These are phyloP conservation scores for Inga leiocalycina DNA, from an alignment of 306 rosid species.

Conservation along the genomic window DNA sequence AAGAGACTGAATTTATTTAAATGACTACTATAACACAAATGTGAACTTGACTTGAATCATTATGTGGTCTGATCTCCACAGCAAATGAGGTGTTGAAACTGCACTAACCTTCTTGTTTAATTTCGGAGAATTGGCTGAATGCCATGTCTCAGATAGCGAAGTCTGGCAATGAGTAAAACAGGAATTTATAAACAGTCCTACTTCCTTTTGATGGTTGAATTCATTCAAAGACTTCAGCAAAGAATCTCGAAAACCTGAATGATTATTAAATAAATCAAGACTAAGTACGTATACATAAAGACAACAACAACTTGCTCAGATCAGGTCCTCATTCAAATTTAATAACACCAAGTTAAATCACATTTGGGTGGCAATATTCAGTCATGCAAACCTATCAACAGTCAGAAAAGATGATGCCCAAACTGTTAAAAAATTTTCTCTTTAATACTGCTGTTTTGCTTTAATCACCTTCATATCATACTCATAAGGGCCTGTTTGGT, in stretches of 20 bases:
- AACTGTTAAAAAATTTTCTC: not conserved
- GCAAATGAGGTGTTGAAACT: conserved; percentile 11
- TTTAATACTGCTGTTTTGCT: not conserved
- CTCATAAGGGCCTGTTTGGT: not conserved
- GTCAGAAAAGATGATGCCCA: not conserved
- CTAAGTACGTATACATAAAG: conserved; percentile 1
- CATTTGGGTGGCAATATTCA: conserved; percentile 2
- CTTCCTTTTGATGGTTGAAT: conserved; percentile 58
- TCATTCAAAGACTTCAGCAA: conserved; percentile 67
- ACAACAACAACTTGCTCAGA: not conserved
- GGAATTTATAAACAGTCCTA: conserved; percentile 81
- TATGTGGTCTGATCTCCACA: conserved; percentile 12
- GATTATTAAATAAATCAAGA: conserved; percentile 32
- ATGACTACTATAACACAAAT: conserved; percentile 20
- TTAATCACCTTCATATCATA: not conserved
- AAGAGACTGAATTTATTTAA: conserved; percentile 10
- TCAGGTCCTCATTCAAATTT: conserved; percentile 19
- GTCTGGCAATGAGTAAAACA: conserved; percentile 95
- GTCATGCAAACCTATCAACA: conserved; percentile 19
- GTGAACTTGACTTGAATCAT: conserved; percentile 1
- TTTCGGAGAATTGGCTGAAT: conserved; percentile 81
- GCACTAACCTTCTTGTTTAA: conserved; percentile 61
- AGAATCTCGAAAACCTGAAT: conserved; percentile 77
- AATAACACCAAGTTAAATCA: conserved; percentile 28
- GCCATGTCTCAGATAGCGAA: conserved; percentile 76